Conservation (phyloP, 345 rosid genomes). For the Triadica sebifera region DNA sequence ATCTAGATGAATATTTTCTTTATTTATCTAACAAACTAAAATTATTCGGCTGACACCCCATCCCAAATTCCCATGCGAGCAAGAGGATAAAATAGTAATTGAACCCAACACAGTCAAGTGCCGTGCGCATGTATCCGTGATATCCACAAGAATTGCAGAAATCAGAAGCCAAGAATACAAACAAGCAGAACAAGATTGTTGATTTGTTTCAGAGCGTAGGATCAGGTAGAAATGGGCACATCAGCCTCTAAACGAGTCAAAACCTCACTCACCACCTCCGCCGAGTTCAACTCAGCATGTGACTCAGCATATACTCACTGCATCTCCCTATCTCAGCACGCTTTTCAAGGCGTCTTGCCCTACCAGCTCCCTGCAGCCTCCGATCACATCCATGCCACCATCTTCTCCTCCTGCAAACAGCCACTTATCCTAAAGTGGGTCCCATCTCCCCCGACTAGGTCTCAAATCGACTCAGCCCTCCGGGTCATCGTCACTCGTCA, state of each 20-base stretch:
- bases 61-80: too few relatives aligned
- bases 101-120: neutral
- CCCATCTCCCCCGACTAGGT: slow-evolving; percentile 62
- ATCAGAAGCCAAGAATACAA: neutral
- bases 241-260: slow-evolving; percentile 58
- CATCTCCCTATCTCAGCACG: slow-evolving; percentile 65
- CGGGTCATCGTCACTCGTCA: slow-evolving; percentile 23
- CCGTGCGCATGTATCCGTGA: neutral
- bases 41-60: too few relatives aligned
- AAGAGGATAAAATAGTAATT: neutral
- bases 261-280: slow-evolving; percentile 35
- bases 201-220: neutral
- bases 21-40: too few relatives aligned
- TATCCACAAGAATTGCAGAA: neutral
- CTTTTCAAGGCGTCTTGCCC: slow-evolving; percentile 68
- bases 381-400: slow-evolving; percentile 51
- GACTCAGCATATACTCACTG: slow-evolving; percentile 61
- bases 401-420: slow-evolving; percentile 25
- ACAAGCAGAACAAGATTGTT: neutral
- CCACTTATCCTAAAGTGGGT: slow-evolving; percentile 59
- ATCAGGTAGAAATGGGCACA: slow-evolving; percentile 41
- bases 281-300: slow-evolving; percentile 60
- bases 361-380: slow-evolving; percentile 77
- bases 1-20: too few relatives aligned
- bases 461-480: slow-evolving; percentile 71